These are phyloP conservation scores for Pulveroboletus frians DNA, from an alignment of 768 basidiomycete genomes.

Conservation along the genomic window DNA sequence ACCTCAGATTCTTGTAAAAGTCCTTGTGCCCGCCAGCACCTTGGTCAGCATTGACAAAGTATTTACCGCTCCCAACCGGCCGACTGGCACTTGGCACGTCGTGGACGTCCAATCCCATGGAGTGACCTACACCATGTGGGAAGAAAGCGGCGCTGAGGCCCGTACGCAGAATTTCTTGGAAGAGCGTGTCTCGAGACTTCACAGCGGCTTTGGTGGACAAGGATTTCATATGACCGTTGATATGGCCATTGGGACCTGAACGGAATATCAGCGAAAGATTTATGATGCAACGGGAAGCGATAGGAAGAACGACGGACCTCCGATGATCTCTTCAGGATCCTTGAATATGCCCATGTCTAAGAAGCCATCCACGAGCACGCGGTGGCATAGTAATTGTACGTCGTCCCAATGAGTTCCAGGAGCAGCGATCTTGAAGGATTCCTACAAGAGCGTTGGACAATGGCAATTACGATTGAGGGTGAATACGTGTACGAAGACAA, in stretches of 20 bases:
- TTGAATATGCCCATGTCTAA: conserved; percentile 82
- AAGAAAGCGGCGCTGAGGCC: conserved; percentile 85
- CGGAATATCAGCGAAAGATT: neutral
- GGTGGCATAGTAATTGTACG: conserved; percentile 80
- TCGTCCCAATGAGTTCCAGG: conserved; percentile 90
- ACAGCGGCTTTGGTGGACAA: neutral
- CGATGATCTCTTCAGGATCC: conserved; percentile 41
- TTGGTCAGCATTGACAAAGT: conserved; percentile 67
- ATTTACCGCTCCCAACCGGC: conserved; percentile 50
- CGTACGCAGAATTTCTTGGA: conserved; percentile 60
- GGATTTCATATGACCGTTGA: neutral
- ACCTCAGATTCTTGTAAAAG: conserved; percentile 76
- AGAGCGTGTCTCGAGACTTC: conserved; percentile 15
- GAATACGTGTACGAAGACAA: neutral
- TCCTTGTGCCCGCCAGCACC: conserved; percentile 55
- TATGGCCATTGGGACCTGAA: conserved; percentile 4
- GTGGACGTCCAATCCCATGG: conserved; percentile 91
- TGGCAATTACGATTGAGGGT: neutral
- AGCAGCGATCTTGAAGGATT: conserved; percentile 61
- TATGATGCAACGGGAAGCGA: neutral
- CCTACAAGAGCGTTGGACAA: conserved; percentile 37
- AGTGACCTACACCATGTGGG: conserved; percentile 91
- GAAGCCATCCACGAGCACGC: conserved; percentile 76
- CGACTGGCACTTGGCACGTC: conserved; percentile 83
- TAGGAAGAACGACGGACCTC: conserved; percentile 6